These are phyloP conservation scores for Calycina herbarum DNA, from an alignment of 2,329 filamentous ascomycete species.

Conservation along the genomic window DNA sequence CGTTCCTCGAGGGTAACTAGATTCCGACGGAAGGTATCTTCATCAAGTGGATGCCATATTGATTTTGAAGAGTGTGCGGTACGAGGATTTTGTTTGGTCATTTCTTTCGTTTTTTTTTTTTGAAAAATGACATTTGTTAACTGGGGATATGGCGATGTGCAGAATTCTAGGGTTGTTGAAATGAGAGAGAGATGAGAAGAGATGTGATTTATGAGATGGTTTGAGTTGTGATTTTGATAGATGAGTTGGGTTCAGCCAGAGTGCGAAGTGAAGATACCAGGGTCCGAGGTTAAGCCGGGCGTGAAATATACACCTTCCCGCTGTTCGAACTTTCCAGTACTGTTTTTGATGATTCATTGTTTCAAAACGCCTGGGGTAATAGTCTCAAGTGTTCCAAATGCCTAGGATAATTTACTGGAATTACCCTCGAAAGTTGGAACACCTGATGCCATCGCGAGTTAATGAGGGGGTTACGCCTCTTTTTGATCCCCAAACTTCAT, in stretches of 20 bases:
- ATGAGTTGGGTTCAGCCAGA: neutral
- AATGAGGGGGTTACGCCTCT: too few relatives aligned
- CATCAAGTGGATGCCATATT: constrained; percentile 17
- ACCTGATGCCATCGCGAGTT: too few relatives aligned
- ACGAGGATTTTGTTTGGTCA: constrained; percentile 7
- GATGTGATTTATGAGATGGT: neutral
- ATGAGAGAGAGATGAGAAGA: neutral
- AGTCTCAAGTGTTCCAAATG: too few relatives aligned
- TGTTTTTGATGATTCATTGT: too few relatives aligned
- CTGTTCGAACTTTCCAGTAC: too few relatives aligned
- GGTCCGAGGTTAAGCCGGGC: neutral
- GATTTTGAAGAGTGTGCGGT: constrained; percentile 13
- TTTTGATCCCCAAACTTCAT: too few relatives aligned
- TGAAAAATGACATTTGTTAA: neutral
- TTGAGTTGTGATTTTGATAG: neutral
- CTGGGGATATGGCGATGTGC: neutral
- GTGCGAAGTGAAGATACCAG: neutral
- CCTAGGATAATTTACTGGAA: too few relatives aligned
- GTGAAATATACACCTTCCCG: neutral
- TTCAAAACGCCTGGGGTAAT: too few relatives aligned
- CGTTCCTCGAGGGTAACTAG: constrained; percentile 18
- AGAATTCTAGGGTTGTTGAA: neutral
- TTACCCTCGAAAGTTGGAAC: too few relatives aligned
- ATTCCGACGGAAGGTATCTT: constrained; percentile 16
- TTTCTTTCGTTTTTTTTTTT: neutral